A percentile compares a stretch with the other conserved stretches of the same genome.
phyloP scores from a whole-genome alignment of 2,329 filamentous ascomycete genomes.

The Leptographium lundbergii region DNA sequence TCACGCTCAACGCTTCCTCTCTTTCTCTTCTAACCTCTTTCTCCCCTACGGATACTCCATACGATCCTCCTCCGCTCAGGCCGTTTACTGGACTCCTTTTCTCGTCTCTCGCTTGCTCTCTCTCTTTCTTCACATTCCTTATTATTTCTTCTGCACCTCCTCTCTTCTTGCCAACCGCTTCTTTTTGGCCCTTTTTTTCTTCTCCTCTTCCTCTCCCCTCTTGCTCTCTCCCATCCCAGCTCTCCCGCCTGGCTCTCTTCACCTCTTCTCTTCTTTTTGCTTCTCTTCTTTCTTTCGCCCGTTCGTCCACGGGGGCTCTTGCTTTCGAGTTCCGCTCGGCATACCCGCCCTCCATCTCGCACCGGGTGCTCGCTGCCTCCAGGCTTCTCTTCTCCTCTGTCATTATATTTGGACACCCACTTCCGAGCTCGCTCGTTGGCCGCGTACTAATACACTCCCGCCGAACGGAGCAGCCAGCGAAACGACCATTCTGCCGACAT shows the following conservation, averaged over 20 bases:
- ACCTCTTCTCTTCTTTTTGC: slow-evolving; percentile 15
- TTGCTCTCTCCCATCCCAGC: slow-evolving; percentile 10
- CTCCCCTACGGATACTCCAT: not conserved
- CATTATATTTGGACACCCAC: not conserved
- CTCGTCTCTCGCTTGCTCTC: slow-evolving; percentile 7
- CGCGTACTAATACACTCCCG: not conserved
- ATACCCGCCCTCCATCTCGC: not conserved
- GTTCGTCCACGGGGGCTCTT: not conserved
- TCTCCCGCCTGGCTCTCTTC: slow-evolving; percentile 15
- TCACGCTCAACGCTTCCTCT: not conserved
- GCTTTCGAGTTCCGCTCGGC: not conserved
- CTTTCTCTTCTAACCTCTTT: slow-evolving; percentile 2
- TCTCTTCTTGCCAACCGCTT: slow-evolving; percentile 7
- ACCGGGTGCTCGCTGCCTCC: not conserved
- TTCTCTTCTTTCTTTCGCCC: slow-evolving; percentile 11
- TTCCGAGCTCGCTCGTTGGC: not conserved
- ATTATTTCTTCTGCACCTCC: not conserved
- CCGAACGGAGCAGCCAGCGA: not conserved
- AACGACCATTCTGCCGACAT: not conserved
- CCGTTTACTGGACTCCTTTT: slow-evolving; percentile 5
- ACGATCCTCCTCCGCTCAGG: slow-evolving; percentile 3
- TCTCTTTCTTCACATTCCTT: slow-evolving; percentile 1
- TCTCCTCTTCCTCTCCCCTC: not conserved
- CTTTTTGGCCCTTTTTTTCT: slow-evolving; percentile 13
- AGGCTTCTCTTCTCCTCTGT: not conserved